phyloP scores from a whole-genome alignment of 768 basidiomycete genomes.

The Lyophyllum shimeji region DNA sequence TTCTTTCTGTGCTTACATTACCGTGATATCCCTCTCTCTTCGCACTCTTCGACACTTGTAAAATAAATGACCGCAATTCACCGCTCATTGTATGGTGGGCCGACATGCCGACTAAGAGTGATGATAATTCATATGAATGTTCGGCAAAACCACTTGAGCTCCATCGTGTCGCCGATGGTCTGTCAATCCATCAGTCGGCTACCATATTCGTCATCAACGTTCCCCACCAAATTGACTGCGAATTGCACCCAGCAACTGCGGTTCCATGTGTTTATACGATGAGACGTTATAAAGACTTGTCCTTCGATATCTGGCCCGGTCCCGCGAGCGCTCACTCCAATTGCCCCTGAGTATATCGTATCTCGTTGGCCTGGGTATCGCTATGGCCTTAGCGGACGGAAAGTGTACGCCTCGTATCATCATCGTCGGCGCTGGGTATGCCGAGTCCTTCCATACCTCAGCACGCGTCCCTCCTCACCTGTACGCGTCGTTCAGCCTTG shows the following conservation, averaged over 20 bases:
- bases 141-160: neutral
- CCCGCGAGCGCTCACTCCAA: neutral
- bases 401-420: slow-evolving; percentile 35
- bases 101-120: neutral
- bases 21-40: slow-evolving; percentile 7
- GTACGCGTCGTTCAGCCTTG: slow-evolving; percentile 30
- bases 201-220: too few species aligned
- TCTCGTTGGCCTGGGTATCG: neutral
- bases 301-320: too few species aligned
- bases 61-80: neutral
- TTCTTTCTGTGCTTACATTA: neutral
- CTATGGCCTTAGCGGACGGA: slow-evolving; percentile 15
- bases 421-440: slow-evolving; percentile 54
- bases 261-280: neutral
- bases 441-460: neutral
- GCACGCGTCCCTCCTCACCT: neutral
- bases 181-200: too few species aligned
- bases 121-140: neutral
- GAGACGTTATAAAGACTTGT: neutral
- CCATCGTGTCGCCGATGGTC: neutral
- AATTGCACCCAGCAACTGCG: neutral
- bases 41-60: neutral
- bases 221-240: neutral
- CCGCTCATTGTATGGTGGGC: neutral
- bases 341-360: neutral